A percentile compares a stretch with the other conserved stretches of the same genome.
Evolutionary conservation across 768 basidiomycete genomes (phyloP).

Genomic region (Pleurotus sapidus): DNA sequence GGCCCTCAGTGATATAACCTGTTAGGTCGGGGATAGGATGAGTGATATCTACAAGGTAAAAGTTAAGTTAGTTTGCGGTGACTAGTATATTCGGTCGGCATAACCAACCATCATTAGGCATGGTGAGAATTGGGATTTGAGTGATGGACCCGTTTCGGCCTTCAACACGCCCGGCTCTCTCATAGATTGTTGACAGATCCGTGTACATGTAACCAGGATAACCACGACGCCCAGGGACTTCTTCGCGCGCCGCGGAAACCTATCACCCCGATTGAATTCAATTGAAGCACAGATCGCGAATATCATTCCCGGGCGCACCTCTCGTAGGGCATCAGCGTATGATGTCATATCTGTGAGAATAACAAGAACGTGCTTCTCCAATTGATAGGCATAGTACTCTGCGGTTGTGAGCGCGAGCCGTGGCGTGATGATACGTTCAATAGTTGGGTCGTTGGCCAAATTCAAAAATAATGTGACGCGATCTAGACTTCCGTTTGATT

Average conservation of each 20-base stretch:
- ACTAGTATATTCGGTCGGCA: constrained; percentile 10
- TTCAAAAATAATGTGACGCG: constrained; percentile 98
- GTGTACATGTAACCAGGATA: constrained; percentile 99
- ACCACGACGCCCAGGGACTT: constrained; percentile 98
- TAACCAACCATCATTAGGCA: constrained; percentile 97
- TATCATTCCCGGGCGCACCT: constrained; percentile 45
- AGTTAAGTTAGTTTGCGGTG: constrained; percentile 9
- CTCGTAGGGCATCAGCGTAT: constrained; percentile 94
- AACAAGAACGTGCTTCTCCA: constrained; percentile 99
- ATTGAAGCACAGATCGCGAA: constrained; percentile 13
- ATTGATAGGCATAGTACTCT: constrained; percentile 98
- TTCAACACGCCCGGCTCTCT: constrained; percentile 97
- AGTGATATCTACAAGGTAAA: constrained; percentile 79
- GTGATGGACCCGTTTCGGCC: constrained; percentile 99
- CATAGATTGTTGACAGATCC: constrained; percentile 98
- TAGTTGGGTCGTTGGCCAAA: constrained; percentile 97
- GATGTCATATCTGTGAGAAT: constrained; percentile 99
- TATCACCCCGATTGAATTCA: constrained; percentile 23
- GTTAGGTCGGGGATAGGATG: constrained; percentile 99
- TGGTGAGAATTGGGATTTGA: constrained; percentile 98
- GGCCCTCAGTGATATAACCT: constrained; percentile 99
- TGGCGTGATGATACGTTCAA: constrained; percentile 99
- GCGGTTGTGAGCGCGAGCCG: constrained; percentile 97
- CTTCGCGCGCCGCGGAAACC: constrained; percentile 98
- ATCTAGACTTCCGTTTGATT: constrained; percentile 96